Conservation (phyloP, 2,329 filamentous ascomycete genomes). For the Fusarium palustre region DNA sequence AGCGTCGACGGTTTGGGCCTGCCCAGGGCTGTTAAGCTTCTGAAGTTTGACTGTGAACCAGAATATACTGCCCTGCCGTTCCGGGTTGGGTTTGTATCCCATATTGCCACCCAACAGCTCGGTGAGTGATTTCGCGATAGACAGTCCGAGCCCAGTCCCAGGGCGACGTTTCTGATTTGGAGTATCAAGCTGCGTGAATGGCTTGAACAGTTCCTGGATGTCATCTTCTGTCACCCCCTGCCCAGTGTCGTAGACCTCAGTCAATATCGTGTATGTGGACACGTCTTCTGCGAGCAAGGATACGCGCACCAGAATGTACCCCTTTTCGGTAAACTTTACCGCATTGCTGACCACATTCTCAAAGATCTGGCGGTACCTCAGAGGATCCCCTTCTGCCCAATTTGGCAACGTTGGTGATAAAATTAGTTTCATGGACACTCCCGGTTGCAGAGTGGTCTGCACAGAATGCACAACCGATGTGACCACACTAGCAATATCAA, state of each 20-base stretch:
- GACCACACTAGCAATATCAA: neutral
- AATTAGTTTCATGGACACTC: neutral
- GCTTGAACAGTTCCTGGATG: conserved; percentile 1
- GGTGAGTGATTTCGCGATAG: conserved; percentile 6
- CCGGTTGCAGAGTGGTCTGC: neutral
- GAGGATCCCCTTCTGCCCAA: neutral
- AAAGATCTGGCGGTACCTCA: neutral
- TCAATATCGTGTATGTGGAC: neutral
- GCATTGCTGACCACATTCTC: conserved; percentile 6
- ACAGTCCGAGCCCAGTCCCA: conserved; percentile 7
- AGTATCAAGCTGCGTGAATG: conserved; percentile 10
- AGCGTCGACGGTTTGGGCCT: neutral
- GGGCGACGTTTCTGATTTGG: conserved; percentile 2
- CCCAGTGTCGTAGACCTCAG: conserved; percentile 1
- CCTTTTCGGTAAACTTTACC: conserved; percentile 6
- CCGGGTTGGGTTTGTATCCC: neutral
- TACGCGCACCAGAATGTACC: neutral
- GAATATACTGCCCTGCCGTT: conserved; percentile 4
- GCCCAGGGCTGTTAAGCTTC: neutral
- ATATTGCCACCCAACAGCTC: neutral
- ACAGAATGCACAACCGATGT: neutral
- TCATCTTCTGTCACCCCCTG: neutral
- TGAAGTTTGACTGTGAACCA: conserved; percentile 1
- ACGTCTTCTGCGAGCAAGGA: neutral
- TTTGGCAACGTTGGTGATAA: neutral